Evolutionary conservation across 2,329 filamentous ascomycete genomes (phyloP), one percentile per base, ranked within the genome.

Genomic region (Hymenoscyphus scutula): DNA sequence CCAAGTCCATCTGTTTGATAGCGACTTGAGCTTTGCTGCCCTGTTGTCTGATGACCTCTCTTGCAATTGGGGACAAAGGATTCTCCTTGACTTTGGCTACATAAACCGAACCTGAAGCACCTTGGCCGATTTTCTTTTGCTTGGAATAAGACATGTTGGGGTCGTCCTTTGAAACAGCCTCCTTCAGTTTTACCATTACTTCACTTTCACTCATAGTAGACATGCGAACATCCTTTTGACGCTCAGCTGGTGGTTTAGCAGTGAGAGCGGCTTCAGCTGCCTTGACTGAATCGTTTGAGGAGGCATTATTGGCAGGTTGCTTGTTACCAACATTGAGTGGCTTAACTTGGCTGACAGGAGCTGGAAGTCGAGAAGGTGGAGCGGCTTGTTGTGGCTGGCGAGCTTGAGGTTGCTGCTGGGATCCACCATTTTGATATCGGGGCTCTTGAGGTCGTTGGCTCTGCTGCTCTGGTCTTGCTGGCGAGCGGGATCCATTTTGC

Each of bases 1-100:
- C 92, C 61, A 99, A 85, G 79, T 99, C 95, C 95, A 99, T 99
- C 79, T 99, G 95, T 81, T 99, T 99, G 75, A 99, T 99, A 51
- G 95, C 95, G 65, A 99, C 95, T 75, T 97, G 92, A 57, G 91
- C 91, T 67, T 91, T 87, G 58, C 85, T 82, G 13, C 92, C 93
- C 73, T 96, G 89, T 68, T 88, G 86, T 51, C 90, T 87, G 65
- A 96, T 84, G 38, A 97, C 80, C 58, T 92, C 87, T 64, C 88
- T 86, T 25, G 94, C 94, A 68, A 91, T 85, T 17, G 82, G 77
- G n/a, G 92, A 96, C n/a, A 87, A 84, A 1, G 94, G 91, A 62
- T 84, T 88, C 73, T 97, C 91, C 76, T 95, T 95, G 66, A 99
- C 91, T 74, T 96, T 95, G 67, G 95, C 95, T 65, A 99, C 94